phyloP scores from a whole-genome alignment of 2,329 filamentous ascomycete species.

The Ophiostoma angusticollis region DNA sequence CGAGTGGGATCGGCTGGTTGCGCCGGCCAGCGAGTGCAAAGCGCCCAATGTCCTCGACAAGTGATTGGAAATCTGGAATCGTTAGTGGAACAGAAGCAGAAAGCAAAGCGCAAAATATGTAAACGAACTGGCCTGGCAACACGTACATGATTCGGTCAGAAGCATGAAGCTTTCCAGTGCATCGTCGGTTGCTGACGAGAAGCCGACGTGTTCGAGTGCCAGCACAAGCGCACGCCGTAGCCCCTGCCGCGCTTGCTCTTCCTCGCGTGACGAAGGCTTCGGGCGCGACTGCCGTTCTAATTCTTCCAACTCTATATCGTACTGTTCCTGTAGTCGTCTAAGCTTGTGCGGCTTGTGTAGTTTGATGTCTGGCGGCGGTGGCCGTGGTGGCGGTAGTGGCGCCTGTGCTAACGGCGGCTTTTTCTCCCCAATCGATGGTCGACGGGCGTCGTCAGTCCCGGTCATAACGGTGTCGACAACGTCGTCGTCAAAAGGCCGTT shows the following conservation, averaged over 20 bases:
- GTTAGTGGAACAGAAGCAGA: constrained; percentile 14
- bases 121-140: neutral
- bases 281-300: neutral
- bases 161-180: constrained; percentile 46
- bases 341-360: constrained; percentile 9
- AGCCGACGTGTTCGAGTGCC: constrained; percentile 45
- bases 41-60: constrained; percentile 35
- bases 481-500: no score
- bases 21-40: constrained; percentile 37
- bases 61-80: constrained; percentile 32
- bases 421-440: neutral
- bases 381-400: constrained; percentile 1
- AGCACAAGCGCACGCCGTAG: constrained; percentile 44
- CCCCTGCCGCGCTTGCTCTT: constrained; percentile 26
- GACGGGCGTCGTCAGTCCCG: neutral
- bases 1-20: constrained; percentile 38
- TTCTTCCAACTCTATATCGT: constrained; percentile 4
- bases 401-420: constrained; percentile 1
- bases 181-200: constrained; percentile 39
- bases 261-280: constrained; percentile 10
- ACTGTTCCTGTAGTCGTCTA: constrained; percentile 8
- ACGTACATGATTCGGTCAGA: constrained; percentile 45
- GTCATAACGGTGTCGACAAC: constrained; percentile 2
- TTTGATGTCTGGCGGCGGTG: neutral
- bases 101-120: neutral